phyloP scores from a whole-genome alignment of 2,329 filamentous ascomycete genomes.

The Colletotrichum lini region DNA sequence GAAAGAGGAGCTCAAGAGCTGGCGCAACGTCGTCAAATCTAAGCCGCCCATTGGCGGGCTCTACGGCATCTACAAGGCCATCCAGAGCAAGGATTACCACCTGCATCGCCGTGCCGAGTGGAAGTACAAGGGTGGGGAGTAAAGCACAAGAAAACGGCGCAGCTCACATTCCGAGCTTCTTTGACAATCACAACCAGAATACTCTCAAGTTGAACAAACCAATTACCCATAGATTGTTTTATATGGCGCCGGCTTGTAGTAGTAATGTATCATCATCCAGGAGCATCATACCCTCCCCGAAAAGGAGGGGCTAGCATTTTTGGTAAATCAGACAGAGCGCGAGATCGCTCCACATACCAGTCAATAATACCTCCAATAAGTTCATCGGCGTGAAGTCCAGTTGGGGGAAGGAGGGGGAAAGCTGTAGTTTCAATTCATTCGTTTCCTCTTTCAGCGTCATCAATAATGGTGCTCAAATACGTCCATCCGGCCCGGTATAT shows the following conservation, averaged over 20 bases:
- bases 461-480: slow-evolving; percentile 20
- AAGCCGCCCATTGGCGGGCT: slow-evolving; percentile 71
- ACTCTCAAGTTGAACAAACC: not conserved
- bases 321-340: not conserved
- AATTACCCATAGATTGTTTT: slow-evolving; percentile 3
- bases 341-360: not conserved
- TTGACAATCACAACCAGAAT: not conserved
- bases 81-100: slow-evolving; percentile 69
- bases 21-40: slow-evolving; percentile 61
- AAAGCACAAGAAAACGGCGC: not conserved
- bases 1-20: slow-evolving; percentile 54
- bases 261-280: slow-evolving; percentile 16
- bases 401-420: not conserved
- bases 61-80: slow-evolving; percentile 72
- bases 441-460: slow-evolving; percentile 21
- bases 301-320: slow-evolving; percentile 3
- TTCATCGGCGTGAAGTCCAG: not conserved
- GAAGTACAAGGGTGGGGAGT: slow-evolving; percentile 61
- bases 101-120: slow-evolving; percentile 67
- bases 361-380: not conserved
- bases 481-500: slow-evolving; percentile 28
- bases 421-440: slow-evolving; percentile 22
- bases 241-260: slow-evolving; percentile 2
- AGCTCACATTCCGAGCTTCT: not conserved
- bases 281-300: not conserved